Conservation (phyloP, 768 basidiomycete species). For the Phylloporus rhodoxanthus region DNA sequence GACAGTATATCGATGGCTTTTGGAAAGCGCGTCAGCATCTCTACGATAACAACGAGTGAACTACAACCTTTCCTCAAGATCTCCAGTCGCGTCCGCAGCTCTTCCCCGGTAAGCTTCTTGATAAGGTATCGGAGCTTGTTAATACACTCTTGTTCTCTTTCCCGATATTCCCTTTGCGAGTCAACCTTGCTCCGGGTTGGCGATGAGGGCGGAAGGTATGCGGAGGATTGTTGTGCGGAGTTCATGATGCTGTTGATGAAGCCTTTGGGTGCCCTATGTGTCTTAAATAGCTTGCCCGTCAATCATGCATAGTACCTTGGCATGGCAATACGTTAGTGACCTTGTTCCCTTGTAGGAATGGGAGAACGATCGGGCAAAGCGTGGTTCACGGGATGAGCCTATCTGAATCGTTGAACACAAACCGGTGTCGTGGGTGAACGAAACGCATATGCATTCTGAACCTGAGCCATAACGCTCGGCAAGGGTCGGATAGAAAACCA, state of each 20-base stretch:
- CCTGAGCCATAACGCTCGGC: not conserved
- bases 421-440: not conserved
- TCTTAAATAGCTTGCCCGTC: not conserved
- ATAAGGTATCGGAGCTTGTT: conserved; percentile 14
- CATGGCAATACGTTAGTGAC: not conserved
- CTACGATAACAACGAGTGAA: not conserved
- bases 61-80: conserved; percentile 14
- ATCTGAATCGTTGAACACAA: not conserved
- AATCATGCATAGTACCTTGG: not conserved
- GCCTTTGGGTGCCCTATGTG: too few relatives aligned
- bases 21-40: not conserved
- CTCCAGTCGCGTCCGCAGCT: conserved; percentile 15
- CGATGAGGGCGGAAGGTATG: not conserved
- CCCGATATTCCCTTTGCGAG: conserved; percentile 19
- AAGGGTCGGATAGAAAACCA: not conserved
- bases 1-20: conserved; percentile 11
- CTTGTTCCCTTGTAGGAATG: not conserved
- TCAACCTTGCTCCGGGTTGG: conserved; percentile 9
- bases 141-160: conserved; percentile 18
- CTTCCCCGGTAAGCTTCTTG: conserved; percentile 8
- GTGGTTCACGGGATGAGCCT: not conserved
- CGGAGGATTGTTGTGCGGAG: not conserved
- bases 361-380: not conserved
- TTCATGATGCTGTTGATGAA: not conserved
- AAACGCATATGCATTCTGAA: not conserved